These are phyloP conservation scores for Aspergillus saccharolyticus DNA, from an alignment of 495 filamentous ascomycete species.

Conservation along the genomic window DNA sequence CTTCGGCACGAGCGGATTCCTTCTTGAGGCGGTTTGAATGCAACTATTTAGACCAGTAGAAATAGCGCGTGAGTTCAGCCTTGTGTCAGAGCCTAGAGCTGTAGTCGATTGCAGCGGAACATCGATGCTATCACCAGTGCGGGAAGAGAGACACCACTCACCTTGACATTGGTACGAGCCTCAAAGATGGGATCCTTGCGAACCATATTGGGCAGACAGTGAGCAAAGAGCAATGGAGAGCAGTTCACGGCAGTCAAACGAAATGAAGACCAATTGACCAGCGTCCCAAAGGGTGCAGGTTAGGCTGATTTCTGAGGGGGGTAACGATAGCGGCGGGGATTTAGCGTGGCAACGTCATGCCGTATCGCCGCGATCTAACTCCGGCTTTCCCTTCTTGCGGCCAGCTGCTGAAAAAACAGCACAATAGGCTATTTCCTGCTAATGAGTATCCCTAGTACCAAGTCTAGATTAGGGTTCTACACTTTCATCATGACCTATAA, in stretches of 20 bases:
- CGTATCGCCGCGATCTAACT: neutral
- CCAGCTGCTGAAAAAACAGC: too few species aligned
- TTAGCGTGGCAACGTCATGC: conserved; percentile 22
- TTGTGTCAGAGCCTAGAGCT: too few species aligned
- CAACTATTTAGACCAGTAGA: conserved; percentile 23
- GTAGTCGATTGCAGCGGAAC: neutral
- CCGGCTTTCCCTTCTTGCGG: too few species aligned
- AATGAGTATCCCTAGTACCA: too few species aligned
- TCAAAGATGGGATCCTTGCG: conserved; percentile 48
- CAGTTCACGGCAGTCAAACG: neutral
- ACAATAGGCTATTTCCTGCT: too few species aligned
- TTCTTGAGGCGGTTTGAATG: conserved; percentile 47
- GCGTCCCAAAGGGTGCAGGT: neutral
- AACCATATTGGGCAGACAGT: conserved; percentile 32
- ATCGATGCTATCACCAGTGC: neutral
- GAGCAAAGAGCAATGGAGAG: neutral
- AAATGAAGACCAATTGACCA: neutral
- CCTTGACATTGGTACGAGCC: conserved; percentile 49
- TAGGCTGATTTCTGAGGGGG: conserved; percentile 6
- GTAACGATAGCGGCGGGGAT: conserved; percentile 4
- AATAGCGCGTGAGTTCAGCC: neutral
- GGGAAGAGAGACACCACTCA: conserved; percentile 13
- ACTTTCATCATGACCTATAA: too few species aligned
- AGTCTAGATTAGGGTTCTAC: too few species aligned
- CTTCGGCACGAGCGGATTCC: conserved; percentile 41